Base-by-base conservation (phyloP, 495 filamentous ascomycete species). In the Sporormia fimetaria region DNA sequence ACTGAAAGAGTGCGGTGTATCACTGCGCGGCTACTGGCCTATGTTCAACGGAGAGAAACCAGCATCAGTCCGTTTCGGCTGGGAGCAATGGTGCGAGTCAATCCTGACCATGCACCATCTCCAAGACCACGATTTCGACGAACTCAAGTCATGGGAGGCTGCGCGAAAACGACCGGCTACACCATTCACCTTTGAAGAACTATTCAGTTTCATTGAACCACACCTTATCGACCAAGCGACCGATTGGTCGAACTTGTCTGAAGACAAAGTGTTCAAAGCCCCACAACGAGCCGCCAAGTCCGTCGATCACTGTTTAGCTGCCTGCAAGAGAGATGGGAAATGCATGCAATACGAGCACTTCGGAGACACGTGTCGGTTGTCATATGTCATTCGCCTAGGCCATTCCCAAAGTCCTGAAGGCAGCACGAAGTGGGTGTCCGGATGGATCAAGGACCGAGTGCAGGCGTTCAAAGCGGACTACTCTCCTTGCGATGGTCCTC, bases 181-280 rank as follows among this genome's bases (percentile, higher is more conserved):
- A n/a, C 49, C 49, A 8, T 36, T 52, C 0, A 46, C 37, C 3
- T 52, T 47, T 23, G 44, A 47, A 32, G 49, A 52, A 21, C 40
- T 52, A 5, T 52, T 47, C 25, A 11, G 15, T 3, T 38, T 28
- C 15, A 52, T 52, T 6, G 49, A 52, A 29, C 23, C 33, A n/a
- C 15, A 10, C 1, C 11, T 52, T 4, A 14, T 11, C 5, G n/a
- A 21, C 6, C 37, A 35, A 20, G 23, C 21, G 8, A 33, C 39
- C 21, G 42, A 52, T 23, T 52, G 49, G 49, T 23, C 49, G 6
- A 52, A 52, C 23, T 23, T 52, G 49, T 52, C 49, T 5, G 49
- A 52, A 16, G 49, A 47, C 18, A 30, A 39, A 22, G 33, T 17
- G 5, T 20, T 41, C 29, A 25, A 25, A 2, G 26, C 16, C 7